phyloP scores from a whole-genome alignment of 805 yeast genomes.

The Ascoidea tarda region DNA sequence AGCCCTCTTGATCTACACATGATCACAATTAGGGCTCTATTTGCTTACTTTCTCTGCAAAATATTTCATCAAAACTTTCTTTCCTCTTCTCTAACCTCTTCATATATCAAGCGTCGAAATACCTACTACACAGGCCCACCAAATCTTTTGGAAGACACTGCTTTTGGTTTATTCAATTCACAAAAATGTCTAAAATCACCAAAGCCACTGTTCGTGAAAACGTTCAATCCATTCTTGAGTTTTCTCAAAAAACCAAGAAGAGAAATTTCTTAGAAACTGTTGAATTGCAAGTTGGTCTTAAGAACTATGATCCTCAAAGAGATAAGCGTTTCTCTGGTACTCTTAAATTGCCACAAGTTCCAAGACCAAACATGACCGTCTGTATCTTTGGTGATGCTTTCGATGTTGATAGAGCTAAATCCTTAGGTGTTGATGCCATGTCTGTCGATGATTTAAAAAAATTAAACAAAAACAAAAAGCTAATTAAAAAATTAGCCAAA shows the following conservation, averaged over 20 bases:
- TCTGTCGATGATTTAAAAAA: conserved; percentile 99
- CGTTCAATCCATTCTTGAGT: conserved; percentile 83
- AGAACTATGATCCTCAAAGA: conserved; percentile 99
- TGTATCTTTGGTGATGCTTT: conserved; percentile 99
- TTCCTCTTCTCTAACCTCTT: background rate
- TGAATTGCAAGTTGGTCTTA: conserved; percentile 98
- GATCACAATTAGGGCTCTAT: too few relatives aligned
- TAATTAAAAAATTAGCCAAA: conserved; percentile 99
- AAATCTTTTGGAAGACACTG: conserved; percentile 67
- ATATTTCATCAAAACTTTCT: too few relatives aligned
- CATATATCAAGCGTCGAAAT: conserved; percentile 24
- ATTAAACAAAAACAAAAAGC: conserved; percentile 99
- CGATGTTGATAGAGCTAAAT: conserved; percentile 99
- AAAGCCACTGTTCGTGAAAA: conserved; percentile 91
- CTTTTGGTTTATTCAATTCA: conserved; percentile 16
- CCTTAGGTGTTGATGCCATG: conserved; percentile 98
- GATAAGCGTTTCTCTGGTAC: conserved; percentile 99
- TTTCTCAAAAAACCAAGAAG: conserved; percentile 94
- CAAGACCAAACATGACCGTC: conserved; percentile 99
- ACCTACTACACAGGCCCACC: conserved; percentile 31
- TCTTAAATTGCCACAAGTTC: conserved; percentile 94
- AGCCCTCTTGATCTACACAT: too few relatives aligned
- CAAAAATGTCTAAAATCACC: conserved; percentile 75
- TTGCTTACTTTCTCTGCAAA: too few relatives aligned
- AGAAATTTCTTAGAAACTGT: conserved; percentile 99